phyloP scores from a whole-genome alignment of 176 grass and related monocot species.

The Rhipidocladum racemiflorum region DNA sequence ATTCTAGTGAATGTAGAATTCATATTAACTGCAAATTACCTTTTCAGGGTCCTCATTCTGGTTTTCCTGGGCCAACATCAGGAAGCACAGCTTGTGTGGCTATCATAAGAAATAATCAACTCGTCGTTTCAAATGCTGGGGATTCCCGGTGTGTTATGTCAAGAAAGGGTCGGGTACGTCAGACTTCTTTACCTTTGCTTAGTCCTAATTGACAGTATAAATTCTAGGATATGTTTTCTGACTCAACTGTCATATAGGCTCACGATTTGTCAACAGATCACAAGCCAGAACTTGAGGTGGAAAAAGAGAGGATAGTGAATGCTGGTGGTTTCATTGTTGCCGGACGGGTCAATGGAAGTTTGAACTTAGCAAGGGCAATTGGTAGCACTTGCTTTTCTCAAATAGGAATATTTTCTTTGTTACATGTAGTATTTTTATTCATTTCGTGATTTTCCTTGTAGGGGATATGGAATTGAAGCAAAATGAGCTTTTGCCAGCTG shows the following conservation, averaged over 20 bases:
- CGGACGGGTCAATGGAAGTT: slow-evolving; percentile 85
- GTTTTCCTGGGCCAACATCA: slow-evolving; percentile 74
- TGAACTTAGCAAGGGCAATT: slow-evolving; percentile 90
- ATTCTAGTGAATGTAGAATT: slow-evolving; percentile 8
- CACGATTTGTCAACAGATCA: slow-evolving; percentile 87
- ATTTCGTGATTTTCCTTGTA: slow-evolving; percentile 27
- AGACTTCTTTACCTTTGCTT: neutral
- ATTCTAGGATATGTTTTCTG: slow-evolving; percentile 9
- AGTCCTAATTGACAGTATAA: neutral
- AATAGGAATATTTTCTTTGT: neutral
- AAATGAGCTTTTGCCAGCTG: slow-evolving; percentile 70
- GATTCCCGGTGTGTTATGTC: slow-evolving; percentile 97
- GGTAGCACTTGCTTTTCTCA: slow-evolving; percentile 34
- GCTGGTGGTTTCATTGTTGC: slow-evolving; percentile 85
- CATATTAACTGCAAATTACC: slow-evolving; percentile 22
- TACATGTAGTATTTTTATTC: slow-evolving; percentile 17
- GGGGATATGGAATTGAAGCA: slow-evolving; percentile 93
- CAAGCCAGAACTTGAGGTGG: slow-evolving; percentile 79
- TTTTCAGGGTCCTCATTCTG: slow-evolving; percentile 72
- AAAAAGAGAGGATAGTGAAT: slow-evolving; percentile 76
- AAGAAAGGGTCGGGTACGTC: slow-evolving; percentile 76
- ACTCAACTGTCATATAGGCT: slow-evolving; percentile 50
- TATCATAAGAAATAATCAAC: slow-evolving; percentile 77
- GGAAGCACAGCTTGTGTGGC: slow-evolving; percentile 96
- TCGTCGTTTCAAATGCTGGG: slow-evolving; percentile 95